Base-by-base conservation (phyloP, 2,329 filamentous ascomycete genomes). In the Penicillium paneum region DNA sequence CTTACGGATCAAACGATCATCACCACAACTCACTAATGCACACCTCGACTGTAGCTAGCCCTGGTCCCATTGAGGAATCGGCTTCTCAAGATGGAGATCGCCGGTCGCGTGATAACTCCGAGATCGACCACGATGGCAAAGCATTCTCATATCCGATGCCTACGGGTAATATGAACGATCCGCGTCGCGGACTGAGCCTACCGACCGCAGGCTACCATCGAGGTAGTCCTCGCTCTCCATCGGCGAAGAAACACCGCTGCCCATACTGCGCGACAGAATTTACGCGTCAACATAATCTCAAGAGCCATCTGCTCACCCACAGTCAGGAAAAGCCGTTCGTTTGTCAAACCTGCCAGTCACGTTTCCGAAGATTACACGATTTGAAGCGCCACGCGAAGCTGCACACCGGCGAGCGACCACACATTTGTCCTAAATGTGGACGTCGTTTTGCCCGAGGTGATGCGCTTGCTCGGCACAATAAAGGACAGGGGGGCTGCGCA, bases 311-410 rank as follows among this genome's bases (percentile, higher is more conserved):
- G 54, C 83, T 99, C 70, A 97, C 94, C 0, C 94, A 97, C 74
- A 97, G 92, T 67, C 93, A 99, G 79, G 94, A 99, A 74, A 99
- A 99, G 75, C 94, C 94, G 0, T 99, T 94, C 69, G 84, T 94
- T 28, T 99, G 94, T 70, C 87, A 90, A 58, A 91, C 90, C n/a
- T 99, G 94, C 71, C 85, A 93, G 64, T 90, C 94, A 73, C 86
- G 93, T 49, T 99, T 99, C 74, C 85, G 94, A 52, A 86, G 94
- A 60, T 80, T 97, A 48, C 94, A 99, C 70, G 94, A 99, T 68
- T 76, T 99, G 62, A 99, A 99, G 78, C 86, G 94, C 38, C 94
- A 99, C 71, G 91, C 89, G 61, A 99, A 99, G 75, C 83, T 99
- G 21, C 94, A 99, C 70, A 97, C 93, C 0, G 94, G 94, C 52